phyloP scores from a whole-genome alignment of 2,329 filamentous ascomycete genomes.

The Ustulina deusta region DNA sequence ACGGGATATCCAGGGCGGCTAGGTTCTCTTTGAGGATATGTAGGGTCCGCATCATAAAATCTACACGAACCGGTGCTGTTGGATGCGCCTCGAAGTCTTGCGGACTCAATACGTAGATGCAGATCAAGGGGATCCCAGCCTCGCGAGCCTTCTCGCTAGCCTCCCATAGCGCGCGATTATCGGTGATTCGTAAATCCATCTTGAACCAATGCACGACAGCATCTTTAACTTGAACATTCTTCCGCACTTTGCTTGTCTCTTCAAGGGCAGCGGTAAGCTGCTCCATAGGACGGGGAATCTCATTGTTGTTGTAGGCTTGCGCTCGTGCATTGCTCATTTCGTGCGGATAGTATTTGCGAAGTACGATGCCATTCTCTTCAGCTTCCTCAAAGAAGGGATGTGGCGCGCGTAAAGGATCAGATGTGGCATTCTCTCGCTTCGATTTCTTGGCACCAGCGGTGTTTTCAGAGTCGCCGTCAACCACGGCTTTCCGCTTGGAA shows the following conservation, averaged over 20 bases:
- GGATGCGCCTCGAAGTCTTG: slow-evolving; percentile 88
- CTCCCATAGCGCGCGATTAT: slow-evolving; percentile 78
- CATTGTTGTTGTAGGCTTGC: slow-evolving; percentile 76
- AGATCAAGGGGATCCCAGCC: slow-evolving; percentile 77
- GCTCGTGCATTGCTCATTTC: slow-evolving; percentile 89
- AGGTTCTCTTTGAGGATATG: slow-evolving; percentile 74
- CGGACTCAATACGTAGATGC: slow-evolving; percentile 82
- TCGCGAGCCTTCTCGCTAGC: slow-evolving; percentile 76
- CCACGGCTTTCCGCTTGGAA: slow-evolving; percentile 47
- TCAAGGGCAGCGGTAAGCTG: slow-evolving; percentile 70
- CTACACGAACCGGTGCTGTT: slow-evolving; percentile 77
- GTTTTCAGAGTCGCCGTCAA: slow-evolving; percentile 43
- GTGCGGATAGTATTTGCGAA: slow-evolving; percentile 82
- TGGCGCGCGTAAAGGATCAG: slow-evolving; percentile 55
- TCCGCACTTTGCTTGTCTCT: slow-evolving; percentile 68
- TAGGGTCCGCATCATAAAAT: slow-evolving; percentile 83
- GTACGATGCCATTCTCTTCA: slow-evolving; percentile 71
- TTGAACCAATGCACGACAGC: slow-evolving; percentile 93
- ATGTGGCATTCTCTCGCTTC: slow-evolving; percentile 38
- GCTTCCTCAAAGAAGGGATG: slow-evolving; percentile 61
- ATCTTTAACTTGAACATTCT: slow-evolving; percentile 64
- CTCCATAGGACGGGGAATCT: slow-evolving; percentile 79
- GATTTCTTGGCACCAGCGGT: slow-evolving; percentile 45
- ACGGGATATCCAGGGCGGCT: slow-evolving; percentile 77
- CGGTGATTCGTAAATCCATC: slow-evolving; percentile 77